These are phyloP conservation scores for Trapa incisa DNA, from an alignment of 345 rosid genomes.

Conservation along the genomic window DNA sequence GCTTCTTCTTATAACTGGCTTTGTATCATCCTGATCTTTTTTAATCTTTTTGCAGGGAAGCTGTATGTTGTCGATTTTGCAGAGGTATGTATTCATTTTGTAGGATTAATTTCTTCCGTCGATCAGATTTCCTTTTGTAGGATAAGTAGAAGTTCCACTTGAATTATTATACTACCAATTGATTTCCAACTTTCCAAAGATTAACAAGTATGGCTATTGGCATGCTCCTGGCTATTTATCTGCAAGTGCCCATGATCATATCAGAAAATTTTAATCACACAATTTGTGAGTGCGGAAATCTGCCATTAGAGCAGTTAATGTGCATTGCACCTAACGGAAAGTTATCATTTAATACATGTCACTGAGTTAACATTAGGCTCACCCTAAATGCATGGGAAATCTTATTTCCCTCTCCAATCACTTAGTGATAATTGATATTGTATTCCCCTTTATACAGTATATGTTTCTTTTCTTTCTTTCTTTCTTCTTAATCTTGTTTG, in stretches of 20 bases:
- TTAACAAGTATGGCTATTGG: background rate
- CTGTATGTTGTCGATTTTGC: constrained; percentile 73
- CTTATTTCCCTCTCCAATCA: background rate
- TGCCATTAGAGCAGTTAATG: background rate
- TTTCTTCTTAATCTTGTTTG: background rate
- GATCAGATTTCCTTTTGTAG: background rate
- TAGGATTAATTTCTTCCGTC: background rate
- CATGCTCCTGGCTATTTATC: background rate
- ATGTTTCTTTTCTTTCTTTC: background rate
- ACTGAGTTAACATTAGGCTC: background rate
- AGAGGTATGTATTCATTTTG: constrained; percentile 36
- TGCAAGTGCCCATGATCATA: background rate
- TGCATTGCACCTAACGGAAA: background rate
- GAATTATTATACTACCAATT: background rate
- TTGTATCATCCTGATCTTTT: constrained; percentile 1
- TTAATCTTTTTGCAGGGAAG: constrained; percentile 51
- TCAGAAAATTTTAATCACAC: background rate
- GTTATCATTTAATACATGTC: background rate
- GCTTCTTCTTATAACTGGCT: background rate
- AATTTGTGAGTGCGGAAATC: background rate
- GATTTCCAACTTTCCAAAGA: background rate
- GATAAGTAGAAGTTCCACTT: background rate
- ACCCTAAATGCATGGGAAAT: background rate
- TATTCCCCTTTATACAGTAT: background rate
- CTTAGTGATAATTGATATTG: background rate